Conservation (phyloP, 257 asterid species). For the Solanum piurae region DNA sequence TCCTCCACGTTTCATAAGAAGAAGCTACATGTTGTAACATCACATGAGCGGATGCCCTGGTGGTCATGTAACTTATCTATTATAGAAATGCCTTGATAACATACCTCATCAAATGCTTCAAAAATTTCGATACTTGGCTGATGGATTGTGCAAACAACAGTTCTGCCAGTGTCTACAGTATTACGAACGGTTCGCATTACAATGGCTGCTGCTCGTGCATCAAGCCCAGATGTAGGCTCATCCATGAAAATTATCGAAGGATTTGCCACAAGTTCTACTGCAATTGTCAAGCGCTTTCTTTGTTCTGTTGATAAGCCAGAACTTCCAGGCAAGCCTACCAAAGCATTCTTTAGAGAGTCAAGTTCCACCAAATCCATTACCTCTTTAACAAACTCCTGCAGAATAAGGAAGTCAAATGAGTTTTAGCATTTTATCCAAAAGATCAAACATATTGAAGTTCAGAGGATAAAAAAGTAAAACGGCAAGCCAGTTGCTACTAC, state of each 20-base stretch:
- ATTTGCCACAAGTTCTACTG: slow-evolving; percentile 92
- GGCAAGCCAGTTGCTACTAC: slow-evolving; percentile 16
- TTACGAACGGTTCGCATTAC: slow-evolving; percentile 94
- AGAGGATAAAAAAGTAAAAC: not conserved
- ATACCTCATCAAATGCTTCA: slow-evolving; percentile 95
- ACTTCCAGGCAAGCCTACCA: slow-evolving; percentile 87
- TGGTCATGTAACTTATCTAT: not conserved
- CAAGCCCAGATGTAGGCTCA: slow-evolving; percentile 95
- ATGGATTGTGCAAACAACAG: slow-evolving; percentile 95
- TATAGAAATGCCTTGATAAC: not conserved
- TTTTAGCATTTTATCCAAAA: not conserved
- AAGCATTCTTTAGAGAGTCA: slow-evolving; percentile 54
- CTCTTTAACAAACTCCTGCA: slow-evolving; percentile 84
- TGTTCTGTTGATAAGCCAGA: slow-evolving; percentile 88
- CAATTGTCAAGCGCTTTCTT: slow-evolving; percentile 88
- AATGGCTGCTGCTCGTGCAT: slow-evolving; percentile 98
- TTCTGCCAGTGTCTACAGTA: slow-evolving; percentile 92
- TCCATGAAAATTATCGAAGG: slow-evolving; percentile 96
- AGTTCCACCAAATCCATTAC: slow-evolving; percentile 87
- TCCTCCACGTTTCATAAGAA: slow-evolving; percentile 91
- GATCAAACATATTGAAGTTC: not conserved
- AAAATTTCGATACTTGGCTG: slow-evolving; percentile 93
- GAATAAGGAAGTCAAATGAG: slow-evolving; percentile 2
- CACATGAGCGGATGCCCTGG: not conserved
- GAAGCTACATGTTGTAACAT: slow-evolving; percentile 40